Percentiles rank a stretch among this genome's conserved stretches.
phyloP scores from a whole-genome alignment of 2,329 filamentous ascomycete genomes.

The Leptographium lundbergii region DNA sequence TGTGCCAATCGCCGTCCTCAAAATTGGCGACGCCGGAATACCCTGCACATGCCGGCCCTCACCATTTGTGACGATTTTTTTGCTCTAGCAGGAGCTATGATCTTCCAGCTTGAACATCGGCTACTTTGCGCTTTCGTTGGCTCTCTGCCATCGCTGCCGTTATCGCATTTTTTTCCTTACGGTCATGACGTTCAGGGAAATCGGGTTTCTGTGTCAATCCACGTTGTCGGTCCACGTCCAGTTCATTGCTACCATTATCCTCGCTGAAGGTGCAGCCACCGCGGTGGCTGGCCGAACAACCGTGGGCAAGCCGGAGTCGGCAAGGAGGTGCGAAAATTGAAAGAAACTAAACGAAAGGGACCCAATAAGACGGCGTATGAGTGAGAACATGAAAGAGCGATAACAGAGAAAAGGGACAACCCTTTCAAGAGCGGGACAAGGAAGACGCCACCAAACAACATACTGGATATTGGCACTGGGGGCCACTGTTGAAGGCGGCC shows the following conservation, averaged over 20 bases:
- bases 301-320: not conserved
- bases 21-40: not conserved
- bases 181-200: not conserved
- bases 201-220: not conserved
- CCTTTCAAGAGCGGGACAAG: not conserved
- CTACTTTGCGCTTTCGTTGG: not conserved
- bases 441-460: not conserved
- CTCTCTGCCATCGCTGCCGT: not conserved
- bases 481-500: not conserved
- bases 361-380: not conserved
- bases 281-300: not conserved
- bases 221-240: not conserved
- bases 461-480: not conserved
- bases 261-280: not conserved
- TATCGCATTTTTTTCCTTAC: not conserved
- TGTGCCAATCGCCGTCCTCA: not conserved
- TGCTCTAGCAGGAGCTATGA: not conserved
- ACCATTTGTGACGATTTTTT: not conserved
- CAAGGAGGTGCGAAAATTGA: not conserved
- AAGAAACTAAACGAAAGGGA: not conserved
- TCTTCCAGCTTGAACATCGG: not conserved
- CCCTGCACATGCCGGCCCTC: not conserved
- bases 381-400: not conserved
- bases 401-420: not conserved
- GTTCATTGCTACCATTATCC: not conserved